These are phyloP conservation scores for Hydnomerulius pinastri DNA, from an alignment of 768 basidiomycete genomes.

Conservation along the genomic window DNA sequence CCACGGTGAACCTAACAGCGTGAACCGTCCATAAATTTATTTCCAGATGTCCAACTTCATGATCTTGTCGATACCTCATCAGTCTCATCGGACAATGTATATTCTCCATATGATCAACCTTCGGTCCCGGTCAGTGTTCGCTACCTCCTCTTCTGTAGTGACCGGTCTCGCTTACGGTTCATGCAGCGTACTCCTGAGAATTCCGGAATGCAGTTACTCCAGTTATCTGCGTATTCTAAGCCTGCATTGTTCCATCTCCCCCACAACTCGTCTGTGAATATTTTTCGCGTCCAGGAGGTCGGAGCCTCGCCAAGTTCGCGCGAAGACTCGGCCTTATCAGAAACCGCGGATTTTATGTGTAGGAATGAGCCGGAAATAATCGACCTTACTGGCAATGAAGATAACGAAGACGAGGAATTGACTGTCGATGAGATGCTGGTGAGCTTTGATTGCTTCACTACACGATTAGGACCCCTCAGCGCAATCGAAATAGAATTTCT, in stretches of 20 bases:
- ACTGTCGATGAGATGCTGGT: slow-evolving; percentile 12
- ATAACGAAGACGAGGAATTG: slow-evolving; percentile 26
- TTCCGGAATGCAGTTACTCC: neutral
- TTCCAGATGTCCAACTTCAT: slow-evolving; percentile 4
- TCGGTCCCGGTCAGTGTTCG: slow-evolving; percentile 15
- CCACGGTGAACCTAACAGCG: slow-evolving; percentile 11
- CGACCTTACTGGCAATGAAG: slow-evolving; percentile 20
- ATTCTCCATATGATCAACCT: slow-evolving; percentile 3
- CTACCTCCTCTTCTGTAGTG: neutral
- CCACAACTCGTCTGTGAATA: slow-evolving; percentile 7
- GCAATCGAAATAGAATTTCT: neutral
- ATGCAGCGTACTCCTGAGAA: slow-evolving; percentile 8
- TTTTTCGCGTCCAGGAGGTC: slow-evolving; percentile 4
- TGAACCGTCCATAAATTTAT: neutral
- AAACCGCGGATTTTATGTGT: neutral
- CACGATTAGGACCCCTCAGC: too few species aligned
- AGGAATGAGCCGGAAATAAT: slow-evolving; percentile 12
- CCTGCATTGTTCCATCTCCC: slow-evolving; percentile 4
- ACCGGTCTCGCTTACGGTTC: slow-evolving; percentile 1
- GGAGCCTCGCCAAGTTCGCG: slow-evolving; percentile 2
- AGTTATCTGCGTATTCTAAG: neutral
- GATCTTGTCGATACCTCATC: slow-evolving; percentile 13
- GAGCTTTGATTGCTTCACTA: slow-evolving; percentile 8
- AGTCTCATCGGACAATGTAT: neutral
- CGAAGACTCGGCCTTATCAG: neutral